A percentile compares a stretch with the other conserved stretches of the same genome.
These are phyloP conservation scores for Gigaspora rosea DNA, from an alignment of 192 early-diverging fungal genomes.

Conservation along the genomic window DNA sequence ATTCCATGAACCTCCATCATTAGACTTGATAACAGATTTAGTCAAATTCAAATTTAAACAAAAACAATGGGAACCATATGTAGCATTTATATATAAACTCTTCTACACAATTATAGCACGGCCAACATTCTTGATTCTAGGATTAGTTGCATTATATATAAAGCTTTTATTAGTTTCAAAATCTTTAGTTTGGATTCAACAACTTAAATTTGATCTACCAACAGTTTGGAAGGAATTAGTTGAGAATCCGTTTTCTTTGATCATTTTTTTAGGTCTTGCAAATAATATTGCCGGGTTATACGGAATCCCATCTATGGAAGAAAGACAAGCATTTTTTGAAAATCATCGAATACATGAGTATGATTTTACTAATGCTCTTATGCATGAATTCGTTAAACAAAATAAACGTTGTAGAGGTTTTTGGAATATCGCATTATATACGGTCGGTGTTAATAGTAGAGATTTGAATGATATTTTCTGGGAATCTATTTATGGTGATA, in stretches of 20 bases:
- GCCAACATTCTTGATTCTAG: neutral
- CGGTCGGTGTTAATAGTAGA: neutral
- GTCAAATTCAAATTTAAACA: slow-evolving; percentile 1
- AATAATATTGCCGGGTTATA: slow-evolving; percentile 22
- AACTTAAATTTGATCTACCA: neutral
- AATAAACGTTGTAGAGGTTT: neutral
- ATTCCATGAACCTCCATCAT: slow-evolving; percentile 22
- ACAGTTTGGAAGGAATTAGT: neutral
- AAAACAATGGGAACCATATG: neutral
- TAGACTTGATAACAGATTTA: neutral
- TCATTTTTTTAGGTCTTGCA: neutral
- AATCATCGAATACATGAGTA: neutral
- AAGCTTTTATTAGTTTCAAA: neutral
- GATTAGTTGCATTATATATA: slow-evolving; percentile 11
- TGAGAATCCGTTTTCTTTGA: neutral
- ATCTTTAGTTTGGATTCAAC: neutral
- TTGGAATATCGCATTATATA: slow-evolving; percentile 6
- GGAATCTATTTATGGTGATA: slow-evolving; percentile 1
- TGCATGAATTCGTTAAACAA: neutral
- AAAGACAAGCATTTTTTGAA: slow-evolving; percentile 9
- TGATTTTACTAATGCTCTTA: slow-evolving; percentile 6
- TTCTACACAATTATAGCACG: neutral
- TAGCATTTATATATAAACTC: neutral
- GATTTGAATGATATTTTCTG: slow-evolving; percentile 9
- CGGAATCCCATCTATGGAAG: neutral